Evolutionary conservation across 805 yeast genomes (phyloP), one percentile per base, ranked within the genome.

Genomic region (Starmerella sirachaensis): DNA sequence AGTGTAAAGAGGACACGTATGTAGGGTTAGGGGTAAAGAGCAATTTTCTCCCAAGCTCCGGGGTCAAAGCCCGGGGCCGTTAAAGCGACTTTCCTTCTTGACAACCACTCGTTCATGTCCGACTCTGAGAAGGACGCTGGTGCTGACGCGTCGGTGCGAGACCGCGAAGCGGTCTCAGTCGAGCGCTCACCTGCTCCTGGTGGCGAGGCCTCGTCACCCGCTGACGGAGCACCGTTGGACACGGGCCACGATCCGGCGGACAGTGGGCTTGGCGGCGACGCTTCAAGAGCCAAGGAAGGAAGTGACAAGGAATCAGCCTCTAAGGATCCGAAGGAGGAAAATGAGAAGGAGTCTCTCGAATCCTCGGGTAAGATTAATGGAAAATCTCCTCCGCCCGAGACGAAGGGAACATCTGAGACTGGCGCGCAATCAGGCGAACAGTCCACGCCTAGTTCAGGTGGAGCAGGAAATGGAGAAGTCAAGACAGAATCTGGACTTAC

Each of bases 11-110:
- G 45, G 45, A 32, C 23, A 41, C 21, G 33, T 34, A 26, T 8
- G 12, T 4, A 3, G 39, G 49, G 49, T 40, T 33, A 45, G 49
- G 49, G 48, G 36, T 18, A 21, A 17, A n/a, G 33, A 32, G 35
- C 34, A 42, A 38, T 38, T 38, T 43, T 45, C 35, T 35, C 35
- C 24, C 27, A 32, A 29, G 23, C 34, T 13, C 28, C 31, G 49
- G 49, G 49, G 49, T 45, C 48, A 43, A 45, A 45, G 37, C 47
- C 27, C 21, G 33, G 19, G 27, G 35, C 24, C 23, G 20, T n/a
- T 11, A 17, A 13, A 18, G 14, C 26, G 27, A 37, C 49, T 45
- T 38, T 35, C 38, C 47, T 36, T 45, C 49, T 23, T 43, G 18
- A 43, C 48, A 37, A 31, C 24, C 41, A 40, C 43, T 25, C 33